Base-by-base conservation (phyloP, 2,329 filamentous ascomycete genomes). In the Cladophialophora psammophila region DNA sequence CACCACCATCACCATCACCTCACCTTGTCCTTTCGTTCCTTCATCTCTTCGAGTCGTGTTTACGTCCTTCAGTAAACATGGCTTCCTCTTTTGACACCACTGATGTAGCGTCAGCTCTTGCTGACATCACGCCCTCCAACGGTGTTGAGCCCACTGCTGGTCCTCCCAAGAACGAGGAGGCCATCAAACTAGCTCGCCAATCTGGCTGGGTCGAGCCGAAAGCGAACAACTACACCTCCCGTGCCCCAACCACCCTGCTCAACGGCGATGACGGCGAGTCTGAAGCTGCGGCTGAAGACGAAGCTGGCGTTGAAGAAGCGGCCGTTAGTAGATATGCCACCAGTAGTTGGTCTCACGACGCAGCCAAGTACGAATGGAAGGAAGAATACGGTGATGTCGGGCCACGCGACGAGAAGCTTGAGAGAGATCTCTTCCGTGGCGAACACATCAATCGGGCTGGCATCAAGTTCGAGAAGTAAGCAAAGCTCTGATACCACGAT, bases 361-460 rank as follows among this genome's bases (percentile, higher is more conserved):
- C 88, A n/a, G 80, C 76, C 0, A 83, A 91, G 52, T 98, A 98
- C 73, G 87, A 94, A 74, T 98, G 91, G 91, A 85, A 88, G 18
- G 93, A 93, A 10, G 92, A 96, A 2, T 91, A 86, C 72, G 95
- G 94, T 1, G 94, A 98, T 48, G 83, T 99, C 62, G 94, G 90
- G 6, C 93, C 93, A 0, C 83, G 82, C 58, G 86, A 89, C 61
- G 81, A 85, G 0, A 86, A 88, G 56, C 86, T 99, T 0, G 94
- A 98, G 81, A 73, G 85, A 7, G 82, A 90, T 72, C 87, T 99
- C 6, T 99, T 96, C 63, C 83, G 86, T 0, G 79, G 81, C 5
- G 82, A 86, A 54, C 78, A 78, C 81, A 79, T 83, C 59, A 79
- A 80, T 66, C 80, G 81, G 71, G 80, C 77, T 61, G 91, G 91